Evolutionary conservation across 1,284 basidiomycete species (phyloP).

Genomic region (Tylopilus sp.): DNA sequence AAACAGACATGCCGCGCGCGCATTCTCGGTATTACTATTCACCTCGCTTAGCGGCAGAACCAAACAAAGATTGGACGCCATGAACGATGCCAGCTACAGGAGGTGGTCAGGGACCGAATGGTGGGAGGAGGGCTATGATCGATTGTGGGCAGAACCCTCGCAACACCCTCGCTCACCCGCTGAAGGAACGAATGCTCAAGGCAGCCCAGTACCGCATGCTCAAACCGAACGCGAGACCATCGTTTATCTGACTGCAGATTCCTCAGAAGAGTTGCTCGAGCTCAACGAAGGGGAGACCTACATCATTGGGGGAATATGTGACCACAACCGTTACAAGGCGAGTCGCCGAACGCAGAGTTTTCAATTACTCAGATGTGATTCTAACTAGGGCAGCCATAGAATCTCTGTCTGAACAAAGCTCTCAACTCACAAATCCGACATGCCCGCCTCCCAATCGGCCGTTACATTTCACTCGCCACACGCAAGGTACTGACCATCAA

Average conservation of each 20-base stretch:
- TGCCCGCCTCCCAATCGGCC: conserved; percentile 90
- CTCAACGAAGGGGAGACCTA: conserved; percentile 86
- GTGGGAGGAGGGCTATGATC: conserved; percentile 72
- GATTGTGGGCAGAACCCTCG: conserved; percentile 50
- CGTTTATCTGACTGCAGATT: conserved; percentile 95
- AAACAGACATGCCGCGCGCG: conserved; percentile 69
- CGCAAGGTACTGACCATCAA: conserved; percentile 98
- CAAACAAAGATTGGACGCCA: conserved; percentile 61
- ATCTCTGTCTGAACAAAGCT: conserved; percentile 88
- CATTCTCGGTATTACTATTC: conserved; percentile 73
- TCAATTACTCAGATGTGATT: background rate
- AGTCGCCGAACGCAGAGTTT: background rate
- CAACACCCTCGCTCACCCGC: conserved; percentile 1
- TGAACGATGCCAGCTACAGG: conserved; percentile 67
- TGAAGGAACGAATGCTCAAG: conserved; percentile 9
- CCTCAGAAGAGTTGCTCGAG: conserved; percentile 77
- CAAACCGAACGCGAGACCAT: conserved; percentile 45
- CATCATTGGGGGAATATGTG: conserved; percentile 94
- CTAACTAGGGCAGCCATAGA: conserved; percentile 43
- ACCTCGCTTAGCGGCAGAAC: conserved; percentile 77
- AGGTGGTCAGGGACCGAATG: conserved; percentile 83
- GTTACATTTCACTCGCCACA: conserved; percentile 79
- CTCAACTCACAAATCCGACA: conserved; percentile 70
- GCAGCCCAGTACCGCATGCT: background rate
- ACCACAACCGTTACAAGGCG: conserved; percentile 95